Evolutionary conservation across 2,329 filamentous ascomycete genomes (phyloP).

Genomic region (Aspergillus bombycis): DNA sequence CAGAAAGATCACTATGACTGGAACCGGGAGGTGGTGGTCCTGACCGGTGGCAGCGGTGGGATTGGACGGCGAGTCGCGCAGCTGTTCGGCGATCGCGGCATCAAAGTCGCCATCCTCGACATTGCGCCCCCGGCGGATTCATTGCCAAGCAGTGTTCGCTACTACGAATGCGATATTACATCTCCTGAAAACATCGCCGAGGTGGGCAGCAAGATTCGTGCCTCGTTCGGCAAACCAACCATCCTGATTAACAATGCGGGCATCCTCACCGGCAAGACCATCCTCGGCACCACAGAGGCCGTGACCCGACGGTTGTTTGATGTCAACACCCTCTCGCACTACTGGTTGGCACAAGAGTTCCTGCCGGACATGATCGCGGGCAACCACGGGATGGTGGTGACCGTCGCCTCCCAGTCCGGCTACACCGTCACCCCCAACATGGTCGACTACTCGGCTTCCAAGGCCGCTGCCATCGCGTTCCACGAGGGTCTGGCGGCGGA

Average conservation of each 20-base stretch:
- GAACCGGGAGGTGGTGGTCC: not conserved
- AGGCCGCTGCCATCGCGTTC: not conserved
- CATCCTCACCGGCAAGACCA: not conserved
- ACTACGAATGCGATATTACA: not conserved
- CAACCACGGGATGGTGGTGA: not conserved
- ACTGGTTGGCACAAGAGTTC: not conserved
- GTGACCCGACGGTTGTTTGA: not conserved
- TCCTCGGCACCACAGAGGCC: not conserved
- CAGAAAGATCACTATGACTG: not conserved
- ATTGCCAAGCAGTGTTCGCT: not conserved
- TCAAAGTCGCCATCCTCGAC: not conserved
- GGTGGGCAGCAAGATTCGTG: not conserved
- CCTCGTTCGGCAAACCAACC: not conserved
- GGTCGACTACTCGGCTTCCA: not conserved
- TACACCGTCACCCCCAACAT: not conserved
- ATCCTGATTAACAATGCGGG: not conserved
- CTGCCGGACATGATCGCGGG: not conserved
- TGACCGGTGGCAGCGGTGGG: not conserved
- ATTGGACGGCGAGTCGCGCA: not conserved
- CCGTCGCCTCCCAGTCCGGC: not conserved
- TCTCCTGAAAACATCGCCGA: not conserved
- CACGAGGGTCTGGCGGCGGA: not conserved
- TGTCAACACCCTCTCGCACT: not conserved
- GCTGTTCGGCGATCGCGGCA: not conserved
- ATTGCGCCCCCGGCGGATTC: not conserved